Evolutionary conservation across 768 basidiomycete species (phyloP).

Genomic region (Cystofilobasidium capitatum): DNA sequence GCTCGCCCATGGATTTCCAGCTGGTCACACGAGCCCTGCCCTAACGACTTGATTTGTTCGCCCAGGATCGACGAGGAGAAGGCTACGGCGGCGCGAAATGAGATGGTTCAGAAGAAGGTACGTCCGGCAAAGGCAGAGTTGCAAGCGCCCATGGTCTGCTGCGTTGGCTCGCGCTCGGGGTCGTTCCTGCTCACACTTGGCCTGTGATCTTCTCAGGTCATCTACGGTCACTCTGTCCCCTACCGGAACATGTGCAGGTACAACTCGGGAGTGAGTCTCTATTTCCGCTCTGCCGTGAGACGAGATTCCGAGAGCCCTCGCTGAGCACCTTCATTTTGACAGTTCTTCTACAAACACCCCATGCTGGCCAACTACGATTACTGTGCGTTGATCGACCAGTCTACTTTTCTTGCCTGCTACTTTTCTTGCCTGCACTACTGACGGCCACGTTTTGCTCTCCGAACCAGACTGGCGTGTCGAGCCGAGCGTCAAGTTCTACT

Average conservation of each 20-base stretch:
- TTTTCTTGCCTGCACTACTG: constrained; percentile 42
- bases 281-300: not conserved
- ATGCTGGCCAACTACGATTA: constrained; percentile 66
- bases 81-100: constrained; percentile 50
- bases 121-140: too few relatives aligned
- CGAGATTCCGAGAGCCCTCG: not conserved
- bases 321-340: not conserved
- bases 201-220: not conserved
- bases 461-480: not conserved
- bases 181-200: not conserved
- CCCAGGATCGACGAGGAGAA: constrained; percentile 63
- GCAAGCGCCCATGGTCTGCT: too few relatives aligned
- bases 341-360: constrained; percentile 79
- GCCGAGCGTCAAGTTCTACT: constrained; percentile 70
- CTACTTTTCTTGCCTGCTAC: constrained; percentile 47
- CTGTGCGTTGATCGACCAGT: constrained; percentile 84
- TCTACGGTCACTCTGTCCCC: constrained; percentile 45
- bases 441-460: not conserved
- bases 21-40: not conserved
- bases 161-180: not conserved
- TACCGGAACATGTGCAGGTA: constrained; percentile 74
- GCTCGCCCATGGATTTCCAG: not conserved
- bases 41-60: too few relatives aligned
- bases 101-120: constrained; percentile 54
- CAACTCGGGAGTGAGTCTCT: constrained; percentile 66